Evolutionary conservation across 2,329 filamentous ascomycete species (phyloP).

Genomic region (Venturia carpophila): DNA sequence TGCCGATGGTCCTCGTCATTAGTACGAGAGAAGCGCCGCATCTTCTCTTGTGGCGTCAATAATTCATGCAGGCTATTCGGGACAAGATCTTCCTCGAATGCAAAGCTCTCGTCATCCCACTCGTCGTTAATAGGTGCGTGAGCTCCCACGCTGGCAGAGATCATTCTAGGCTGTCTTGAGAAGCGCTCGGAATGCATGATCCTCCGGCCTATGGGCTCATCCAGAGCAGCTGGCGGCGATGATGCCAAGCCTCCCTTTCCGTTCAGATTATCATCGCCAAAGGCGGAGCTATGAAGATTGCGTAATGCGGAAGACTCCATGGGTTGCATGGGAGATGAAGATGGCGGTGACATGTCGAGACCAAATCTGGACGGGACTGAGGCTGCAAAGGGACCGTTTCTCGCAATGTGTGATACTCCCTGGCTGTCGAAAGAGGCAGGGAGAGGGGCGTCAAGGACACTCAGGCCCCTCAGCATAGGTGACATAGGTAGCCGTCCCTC

Average conservation of each 20-base stretch:
- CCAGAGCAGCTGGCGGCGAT: constrained; percentile 29
- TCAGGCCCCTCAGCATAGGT: constrained; percentile 65
- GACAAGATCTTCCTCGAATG: constrained; percentile 83
- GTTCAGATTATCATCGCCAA: constrained; percentile 58
- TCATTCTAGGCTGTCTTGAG: constrained; percentile 44
- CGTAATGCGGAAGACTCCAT: constrained; percentile 57
- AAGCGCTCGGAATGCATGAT: constrained; percentile 57
- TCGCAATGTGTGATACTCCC: constrained; percentile 83
- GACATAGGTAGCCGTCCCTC: constrained; percentile 68
- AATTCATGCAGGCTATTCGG: constrained; percentile 61
- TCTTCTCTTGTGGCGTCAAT: constrained; percentile 53
- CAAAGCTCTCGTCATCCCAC: constrained; percentile 55
- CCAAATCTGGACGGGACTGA: constrained; percentile 90
- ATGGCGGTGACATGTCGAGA: constrained; percentile 74
- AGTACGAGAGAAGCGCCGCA: constrained; percentile 51
- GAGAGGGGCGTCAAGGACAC: constrained; percentile 84
- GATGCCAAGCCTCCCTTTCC: constrained; percentile 23
- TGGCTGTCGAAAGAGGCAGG: constrained; percentile 96
- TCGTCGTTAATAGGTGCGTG: constrained; percentile 42
- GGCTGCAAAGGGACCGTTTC: constrained; percentile 82
- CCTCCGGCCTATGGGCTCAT: constrained; percentile 55
- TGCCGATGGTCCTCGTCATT: constrained; percentile 45
- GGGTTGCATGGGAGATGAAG: constrained; percentile 51
- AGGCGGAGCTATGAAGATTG: constrained; percentile 58
- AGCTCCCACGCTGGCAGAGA: constrained; percentile 54